Evolutionary conservation across 257 asterid species (phyloP), one percentile per base, ranked within the genome.

Genomic region (Oldenlandia corymbosa): DNA sequence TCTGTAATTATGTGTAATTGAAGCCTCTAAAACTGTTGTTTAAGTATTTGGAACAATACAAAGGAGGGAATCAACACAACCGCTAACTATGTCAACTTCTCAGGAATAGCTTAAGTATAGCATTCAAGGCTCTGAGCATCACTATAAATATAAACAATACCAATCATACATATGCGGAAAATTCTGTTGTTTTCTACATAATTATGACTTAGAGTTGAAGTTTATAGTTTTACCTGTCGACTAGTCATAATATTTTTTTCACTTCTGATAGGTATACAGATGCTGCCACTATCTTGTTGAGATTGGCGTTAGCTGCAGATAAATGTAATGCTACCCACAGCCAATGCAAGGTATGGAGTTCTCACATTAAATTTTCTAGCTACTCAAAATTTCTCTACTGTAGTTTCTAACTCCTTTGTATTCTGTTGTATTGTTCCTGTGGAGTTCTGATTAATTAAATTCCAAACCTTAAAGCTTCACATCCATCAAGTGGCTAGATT

Each of bases 221-320:
- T 32, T 43, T 24, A 48, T 7, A 10, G 26, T 51, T 56, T 45
- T 71, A 36, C n/a, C n/a, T 48, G 4, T 7, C 24, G 55, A 43
- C 1, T 42, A 18, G 55, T 62, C 36, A 24, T 62, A 30, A 1
- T 30, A 7, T 30, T 72, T 32, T 70, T 68, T 56, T 74, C 60
- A 65, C 70, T 80, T 49, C 61, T 64, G 46, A 47, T 82, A 93
- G 99, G 87, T 87, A 81, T 72, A 64, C 78, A 27, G 99, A 93
- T 78, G 97, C 97, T 82, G 97, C 97, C 72, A 69, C 83, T 61
- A 68, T 80, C 68, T 83, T 81, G 57, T 71, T 87, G 68, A 84
- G 79, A 69, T 90, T 51, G 83, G 97, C 95, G 63, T 70, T 83
- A 71, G 88, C 94, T 60, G 99, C 99, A 70, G 97, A 90, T 71